A percentile compares a stretch with the other conserved stretches of the same genome.
These are phyloP conservation scores for Scedosporium dehoogii DNA, from an alignment of 2,329 filamentous ascomycete species.

Conservation along the genomic window DNA sequence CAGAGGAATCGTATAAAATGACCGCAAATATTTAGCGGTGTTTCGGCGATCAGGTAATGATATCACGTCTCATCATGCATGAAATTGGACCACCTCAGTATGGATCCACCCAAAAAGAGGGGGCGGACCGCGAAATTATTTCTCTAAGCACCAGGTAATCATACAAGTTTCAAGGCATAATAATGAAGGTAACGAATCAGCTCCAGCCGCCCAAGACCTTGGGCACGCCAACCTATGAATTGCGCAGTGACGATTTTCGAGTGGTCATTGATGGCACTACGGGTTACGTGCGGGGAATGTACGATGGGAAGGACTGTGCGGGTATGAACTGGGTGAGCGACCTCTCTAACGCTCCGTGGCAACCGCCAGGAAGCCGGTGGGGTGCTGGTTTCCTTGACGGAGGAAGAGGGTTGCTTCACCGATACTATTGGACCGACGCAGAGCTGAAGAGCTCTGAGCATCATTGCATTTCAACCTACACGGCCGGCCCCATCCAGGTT, in stretches of 20 bases:
- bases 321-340: conserved; percentile 10
- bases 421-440: conserved; percentile 8
- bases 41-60: too few relatives aligned
- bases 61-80: too few relatives aligned
- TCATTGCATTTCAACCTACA: neutral
- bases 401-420: conserved; percentile 6
- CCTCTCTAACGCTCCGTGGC: conserved; percentile 10
- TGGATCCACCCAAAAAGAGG: too few relatives aligned
- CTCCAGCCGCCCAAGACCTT: neutral
- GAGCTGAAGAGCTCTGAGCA: neutral
- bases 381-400: conserved; percentile 9
- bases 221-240: neutral
- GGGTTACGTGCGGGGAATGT: conserved; percentile 7
- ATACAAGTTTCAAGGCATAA: too few relatives aligned
- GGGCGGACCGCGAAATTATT: too few relatives aligned
- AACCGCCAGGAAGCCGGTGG: conserved; percentile 10
- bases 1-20: too few relatives aligned
- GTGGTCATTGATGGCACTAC: conserved; percentile 7
- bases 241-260: conserved; percentile 6
- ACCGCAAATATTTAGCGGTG: too few relatives aligned
- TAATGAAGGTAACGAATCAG: too few relatives aligned
- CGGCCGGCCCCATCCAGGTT: neutral
- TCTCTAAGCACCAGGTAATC: too few relatives aligned
- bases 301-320: neutral
- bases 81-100: too few relatives aligned